Percentiles rank a stretch among this genome's conserved stretches.
These are phyloP conservation scores for Yamadazyma trypodendri DNA, from an alignment of 1,139 yeast species.

Conservation along the genomic window DNA sequence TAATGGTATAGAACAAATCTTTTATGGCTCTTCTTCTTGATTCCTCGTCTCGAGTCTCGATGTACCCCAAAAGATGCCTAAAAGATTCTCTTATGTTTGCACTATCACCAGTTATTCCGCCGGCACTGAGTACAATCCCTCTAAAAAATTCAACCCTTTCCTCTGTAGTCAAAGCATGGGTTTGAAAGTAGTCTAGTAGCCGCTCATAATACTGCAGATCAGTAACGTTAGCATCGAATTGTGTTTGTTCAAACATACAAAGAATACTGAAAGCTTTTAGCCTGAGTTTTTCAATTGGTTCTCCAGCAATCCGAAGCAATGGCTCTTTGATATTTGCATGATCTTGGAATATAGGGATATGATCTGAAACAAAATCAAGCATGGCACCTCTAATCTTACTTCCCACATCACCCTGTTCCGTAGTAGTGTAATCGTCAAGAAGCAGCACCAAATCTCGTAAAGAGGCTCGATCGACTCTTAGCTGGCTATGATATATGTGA, in stretches of 20 bases:
- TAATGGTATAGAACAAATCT: constrained; percentile 18
- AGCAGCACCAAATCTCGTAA: constrained; percentile 19
- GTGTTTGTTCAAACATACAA: neutral
- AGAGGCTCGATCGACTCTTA: constrained; percentile 9
- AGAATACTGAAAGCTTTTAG: constrained; percentile 22
- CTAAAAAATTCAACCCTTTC: constrained; percentile 43
- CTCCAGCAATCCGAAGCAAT: constrained; percentile 52
- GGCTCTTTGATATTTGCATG: constrained; percentile 15
- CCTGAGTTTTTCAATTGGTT: constrained; percentile 34
- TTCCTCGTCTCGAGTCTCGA: constrained; percentile 17
- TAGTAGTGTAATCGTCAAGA: constrained; percentile 63
- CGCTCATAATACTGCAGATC: constrained; percentile 23
- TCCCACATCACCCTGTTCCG: constrained; percentile 80
- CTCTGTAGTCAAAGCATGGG: constrained; percentile 2
- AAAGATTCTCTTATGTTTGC: constrained; percentile 46
- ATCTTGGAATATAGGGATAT: constrained; percentile 13
- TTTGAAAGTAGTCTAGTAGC: constrained; percentile 21
- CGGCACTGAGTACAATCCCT: constrained; percentile 58
- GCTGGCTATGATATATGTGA: constrained; percentile 4
- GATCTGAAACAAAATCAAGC: constrained; percentile 32
- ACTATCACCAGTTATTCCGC: constrained; percentile 58
- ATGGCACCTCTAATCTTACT: constrained; percentile 61
- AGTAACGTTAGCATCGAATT: neutral
- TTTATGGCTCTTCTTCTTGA: constrained; percentile 10
- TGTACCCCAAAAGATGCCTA: constrained; percentile 37